phyloP scores from a whole-genome alignment of 805 yeast genomes.

The Myxozyma kluyveri region DNA sequence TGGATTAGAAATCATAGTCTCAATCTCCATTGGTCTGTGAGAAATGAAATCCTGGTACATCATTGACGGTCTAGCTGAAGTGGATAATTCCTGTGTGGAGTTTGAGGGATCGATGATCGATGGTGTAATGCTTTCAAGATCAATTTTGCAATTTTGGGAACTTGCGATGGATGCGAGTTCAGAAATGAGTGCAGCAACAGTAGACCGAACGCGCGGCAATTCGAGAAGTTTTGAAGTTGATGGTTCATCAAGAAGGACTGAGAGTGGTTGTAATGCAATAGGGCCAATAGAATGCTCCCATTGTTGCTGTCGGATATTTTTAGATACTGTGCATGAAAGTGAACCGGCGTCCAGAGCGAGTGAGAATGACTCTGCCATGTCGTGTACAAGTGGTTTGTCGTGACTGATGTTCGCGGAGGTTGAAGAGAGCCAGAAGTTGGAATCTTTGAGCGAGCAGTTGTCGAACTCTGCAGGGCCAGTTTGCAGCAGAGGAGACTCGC shows the following conservation, averaged over 20 bases:
- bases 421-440: constrained; percentile 26
- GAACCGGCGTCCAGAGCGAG: constrained; percentile 29
- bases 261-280: constrained; percentile 27
- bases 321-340: constrained; percentile 22
- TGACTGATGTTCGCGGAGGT: constrained; percentile 2
- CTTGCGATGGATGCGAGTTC: constrained; percentile 24
- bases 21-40: constrained; percentile 61
- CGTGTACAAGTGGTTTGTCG: constrained; percentile 20
- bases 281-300: constrained; percentile 30
- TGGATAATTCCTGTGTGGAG: no score
- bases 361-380: constrained; percentile 29
- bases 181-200: constrained; percentile 13
- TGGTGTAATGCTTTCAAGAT: constrained; percentile 10
- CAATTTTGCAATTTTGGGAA: constrained; percentile 20
- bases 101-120: neutral
- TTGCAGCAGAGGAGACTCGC: constrained; percentile 35
- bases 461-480: constrained; percentile 31
- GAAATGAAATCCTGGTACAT: constrained; percentile 30
- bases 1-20: constrained; percentile 68
- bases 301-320: constrained; percentile 30
- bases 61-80: constrained; percentile 20
- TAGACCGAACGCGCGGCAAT: constrained; percentile 13
- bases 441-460: constrained; percentile 10
- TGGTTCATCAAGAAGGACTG: constrained; percentile 30
- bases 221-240: constrained; percentile 16